Base-by-base conservation (phyloP, 2,329 filamentous ascomycete species). In the Cercospora brassicicola region DNA sequence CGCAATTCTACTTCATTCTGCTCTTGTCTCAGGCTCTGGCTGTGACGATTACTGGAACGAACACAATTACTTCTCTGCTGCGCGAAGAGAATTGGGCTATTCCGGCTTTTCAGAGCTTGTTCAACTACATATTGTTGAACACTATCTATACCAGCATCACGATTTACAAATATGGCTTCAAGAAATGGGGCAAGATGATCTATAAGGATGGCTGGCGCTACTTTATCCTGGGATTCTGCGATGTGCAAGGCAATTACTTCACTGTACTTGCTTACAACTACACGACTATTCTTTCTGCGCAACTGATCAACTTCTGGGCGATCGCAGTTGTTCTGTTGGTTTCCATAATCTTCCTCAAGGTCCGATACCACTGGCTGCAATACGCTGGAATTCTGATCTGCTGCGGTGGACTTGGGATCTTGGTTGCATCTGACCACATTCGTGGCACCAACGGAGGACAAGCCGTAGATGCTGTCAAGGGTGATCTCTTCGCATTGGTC, bases 241-340 rank as follows among this genome's bases (percentile, higher is more conserved):
- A 99, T 78, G 94, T 98, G 60, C 88, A 97, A 81, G 95, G 95
- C 69, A 99, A 99, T 82, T 99, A 97, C 84, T 98, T 98, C 79
- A 94, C 94, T 76, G 94, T 99, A 61, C 86, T 97, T 60, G 95
- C 94, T 4, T 99, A 98, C 83, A 87, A 91, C 68, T 89, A 96
- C 84, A 97, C 94, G 64, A 97, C 94, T 76, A 90, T 97, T 74
- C 86, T 98, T 59, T 95, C 91, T 20, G 93, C 93, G 15, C 94
- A 98, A 84, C 87, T 99, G 62, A 93, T 99, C 82, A 97, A 97
- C 85, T 98, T 98, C 83, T 98, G 94, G 94, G 92, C 94, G 74
- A 98, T 99, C 73, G 92, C 96, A 61, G 89, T 94, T 70, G 95
- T 99, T 23, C 93, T 98, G 20, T 78, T 91, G 69, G 82, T 97